Evolutionary conservation across 2,329 filamentous ascomycete genomes (phyloP), one percentile per base, ranked within the genome.

Genomic region (Aspergillus latus): DNA sequence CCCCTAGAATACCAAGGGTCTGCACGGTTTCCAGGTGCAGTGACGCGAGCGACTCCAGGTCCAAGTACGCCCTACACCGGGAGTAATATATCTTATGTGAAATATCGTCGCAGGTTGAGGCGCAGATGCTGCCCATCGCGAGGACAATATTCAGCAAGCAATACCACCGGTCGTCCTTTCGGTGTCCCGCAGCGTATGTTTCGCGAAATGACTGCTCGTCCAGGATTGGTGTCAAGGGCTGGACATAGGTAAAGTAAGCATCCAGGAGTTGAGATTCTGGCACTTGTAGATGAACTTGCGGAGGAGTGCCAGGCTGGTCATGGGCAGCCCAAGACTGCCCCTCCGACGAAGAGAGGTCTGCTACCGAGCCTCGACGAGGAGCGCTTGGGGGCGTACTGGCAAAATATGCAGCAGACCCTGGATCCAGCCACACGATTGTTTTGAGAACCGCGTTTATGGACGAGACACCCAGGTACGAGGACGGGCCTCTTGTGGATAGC

Each of bases 91-190:
- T 82, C 64, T 88, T 80, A 65, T 91, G 88, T 54, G 80, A 84
- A 60, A 84, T 82, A 67, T 89, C 87, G 39, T 79, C 74, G 1
- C 76, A 72, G 40, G 87, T 87, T 60, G 83, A 84, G 36, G 85
- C 85, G 1, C 83, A 86, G 49, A 92, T 85, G 64, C 85, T 88
- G 11, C 88, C 88, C 75, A 91, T 83, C 4, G 88, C 87, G 62
- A 90, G 87, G 4, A 92, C 87, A 76, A 89, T 89, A 68, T 92
- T 91, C 16, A 90, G 75, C 5, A 92, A 74, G 7, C 86, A 85
- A 15, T 90, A 78, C 88, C 88, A 92, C 16, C 87, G 81, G 1
- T 83, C 78, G 68, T 91, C 88, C 57, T 79, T 84, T 15, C 87
- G 79, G 60, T 84, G 82, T 9, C 83, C 83, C 56, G 82, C 80